Evolutionary conservation across 495 filamentous ascomycete genomes (phyloP).

Genomic region (Tuber calosporum): DNA sequence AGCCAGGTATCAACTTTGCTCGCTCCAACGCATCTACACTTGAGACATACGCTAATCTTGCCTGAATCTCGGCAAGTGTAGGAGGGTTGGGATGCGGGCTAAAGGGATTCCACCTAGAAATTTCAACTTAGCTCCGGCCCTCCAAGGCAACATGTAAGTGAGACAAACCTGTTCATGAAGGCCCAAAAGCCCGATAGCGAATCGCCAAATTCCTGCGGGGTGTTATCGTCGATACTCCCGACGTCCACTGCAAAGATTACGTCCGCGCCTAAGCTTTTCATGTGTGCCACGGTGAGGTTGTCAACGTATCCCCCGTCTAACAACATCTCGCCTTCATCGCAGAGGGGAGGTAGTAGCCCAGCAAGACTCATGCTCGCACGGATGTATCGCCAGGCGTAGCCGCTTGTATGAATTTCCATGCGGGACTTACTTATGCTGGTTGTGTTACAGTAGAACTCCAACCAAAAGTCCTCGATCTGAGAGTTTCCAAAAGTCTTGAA

Average conservation of each 20-base stretch:
- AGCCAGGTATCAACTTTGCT: slow-evolving; percentile 79
- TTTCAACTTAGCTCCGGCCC: not conserved
- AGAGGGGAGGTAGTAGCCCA: slow-evolving; percentile 83
- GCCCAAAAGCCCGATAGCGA: slow-evolving; percentile 94
- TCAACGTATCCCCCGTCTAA: slow-evolving; percentile 95
- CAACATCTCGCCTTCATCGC: slow-evolving; percentile 93
- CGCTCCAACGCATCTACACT: slow-evolving; percentile 88
- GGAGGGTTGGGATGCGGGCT: slow-evolving; percentile 80
- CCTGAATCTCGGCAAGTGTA: slow-evolving; percentile 92
- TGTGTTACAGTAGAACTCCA: slow-evolving; percentile 98
- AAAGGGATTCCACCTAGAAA: slow-evolving; percentile 75
- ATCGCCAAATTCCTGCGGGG: slow-evolving; percentile 85
- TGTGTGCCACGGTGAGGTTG: slow-evolving; percentile 92
- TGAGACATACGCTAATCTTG: slow-evolving; percentile 84
- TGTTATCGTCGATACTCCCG: slow-evolving; percentile 80
- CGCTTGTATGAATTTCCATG: slow-evolving; percentile 82
- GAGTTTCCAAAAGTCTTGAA: slow-evolving; percentile 96
- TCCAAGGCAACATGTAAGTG: not conserved
- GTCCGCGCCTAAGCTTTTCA: slow-evolving; percentile 88
- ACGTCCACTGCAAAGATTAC: slow-evolving; percentile 95
- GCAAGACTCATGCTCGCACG: slow-evolving; percentile 94
- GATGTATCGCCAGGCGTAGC: slow-evolving; percentile 95
- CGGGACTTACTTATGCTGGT: slow-evolving; percentile 92
- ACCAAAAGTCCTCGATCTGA: slow-evolving; percentile 98
- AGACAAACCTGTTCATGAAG: slow-evolving; percentile 59